These are phyloP conservation scores for Metarhizium rileyi DNA, from an alignment of 2,329 filamentous ascomycete species.

Conservation along the genomic window DNA sequence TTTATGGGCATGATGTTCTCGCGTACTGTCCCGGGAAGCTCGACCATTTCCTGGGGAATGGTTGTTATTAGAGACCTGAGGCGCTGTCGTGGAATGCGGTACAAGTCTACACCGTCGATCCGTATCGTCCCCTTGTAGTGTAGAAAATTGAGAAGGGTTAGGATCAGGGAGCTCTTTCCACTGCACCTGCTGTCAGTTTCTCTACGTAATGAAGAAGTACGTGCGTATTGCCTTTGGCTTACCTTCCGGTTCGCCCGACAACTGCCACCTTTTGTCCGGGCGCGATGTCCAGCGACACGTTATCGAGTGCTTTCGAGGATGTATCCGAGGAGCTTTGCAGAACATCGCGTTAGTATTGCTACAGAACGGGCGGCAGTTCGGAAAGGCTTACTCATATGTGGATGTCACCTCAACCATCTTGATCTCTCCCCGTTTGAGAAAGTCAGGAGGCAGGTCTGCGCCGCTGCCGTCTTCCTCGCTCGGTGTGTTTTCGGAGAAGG, in stretches of 20 bases:
- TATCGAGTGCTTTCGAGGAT: conserved; percentile 1
- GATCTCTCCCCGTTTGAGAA: background rate
- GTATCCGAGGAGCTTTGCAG: background rate
- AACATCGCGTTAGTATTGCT: background rate
- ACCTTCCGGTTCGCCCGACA: conserved; percentile 12
- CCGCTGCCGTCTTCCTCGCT: background rate
- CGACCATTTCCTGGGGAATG: conserved; percentile 19
- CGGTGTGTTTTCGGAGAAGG: background rate
- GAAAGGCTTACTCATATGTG: background rate
- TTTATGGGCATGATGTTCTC: background rate
- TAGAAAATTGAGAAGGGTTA: background rate
- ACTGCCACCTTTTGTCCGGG: conserved; percentile 13
- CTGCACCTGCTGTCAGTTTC: conserved; percentile 2
- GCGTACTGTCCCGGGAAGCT: conserved; percentile 10
- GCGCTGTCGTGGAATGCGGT: conserved; percentile 11
- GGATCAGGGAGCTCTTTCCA: conserved; percentile 14
- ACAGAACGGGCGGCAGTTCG: background rate
- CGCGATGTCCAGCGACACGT: conserved; percentile 8
- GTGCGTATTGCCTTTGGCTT: background rate
- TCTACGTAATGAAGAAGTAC: background rate
- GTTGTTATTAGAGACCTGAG: conserved; percentile 20
- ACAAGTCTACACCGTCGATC: conserved; percentile 20
- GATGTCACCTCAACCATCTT: background rate
- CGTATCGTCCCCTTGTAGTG: conserved; percentile 1
- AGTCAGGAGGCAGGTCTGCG: background rate